Evolutionary conservation across 106 monocot species (phyloP), one percentile per base, ranked within the genome.

Genomic region (Acorus calamus): DNA sequence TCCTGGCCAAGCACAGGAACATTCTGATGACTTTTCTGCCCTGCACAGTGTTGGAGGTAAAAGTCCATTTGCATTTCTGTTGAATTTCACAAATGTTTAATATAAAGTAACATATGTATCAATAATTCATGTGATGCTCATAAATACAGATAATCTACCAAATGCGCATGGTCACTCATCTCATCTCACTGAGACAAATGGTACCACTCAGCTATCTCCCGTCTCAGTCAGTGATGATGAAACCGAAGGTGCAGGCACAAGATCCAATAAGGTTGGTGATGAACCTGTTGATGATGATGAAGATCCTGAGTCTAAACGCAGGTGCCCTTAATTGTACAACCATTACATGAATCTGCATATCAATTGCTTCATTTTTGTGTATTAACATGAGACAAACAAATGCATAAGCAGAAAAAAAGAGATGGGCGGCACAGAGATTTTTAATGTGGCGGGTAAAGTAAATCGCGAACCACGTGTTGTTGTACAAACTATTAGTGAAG

Each of bases 401-500:
- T 28, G 1, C 28, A 28, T 28, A 42, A 74, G 42, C 79, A 94
- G 94, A 84, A 96, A 81, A 66, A 77, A 70, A 69, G 90, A 96
- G 12, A 59, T 49, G 42, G 12, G 54, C 65, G 62, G 45, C 14
- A 48, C 76, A 62, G 94, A 96, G 28, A 28, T 28, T 61, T 68
- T 90, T 57, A 61, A 70, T 70, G 47, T 64, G 47, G 66, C 80
- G 59, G 78, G 73, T 50, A 96, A 87, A 70, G 59, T 63, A 53
- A 84, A 88, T 49, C 81, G 81, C 66, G 90, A 87, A 71, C 94
- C 94, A 69, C 84, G 94, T 70, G 94, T 96, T 59, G 94, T 96
- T 66, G 90, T 96, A 51, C 94, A 96, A 87, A 96, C 94, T 61
- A 66, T 96, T 47, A 96, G 94, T 80, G 94, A 96, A 66, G 94